A percentile compares a stretch with the other conserved stretches of the same genome.
These are phyloP conservation scores for Fusarium coffeatum DNA, from an alignment of 2,329 filamentous ascomycete species.

Conservation along the genomic window DNA sequence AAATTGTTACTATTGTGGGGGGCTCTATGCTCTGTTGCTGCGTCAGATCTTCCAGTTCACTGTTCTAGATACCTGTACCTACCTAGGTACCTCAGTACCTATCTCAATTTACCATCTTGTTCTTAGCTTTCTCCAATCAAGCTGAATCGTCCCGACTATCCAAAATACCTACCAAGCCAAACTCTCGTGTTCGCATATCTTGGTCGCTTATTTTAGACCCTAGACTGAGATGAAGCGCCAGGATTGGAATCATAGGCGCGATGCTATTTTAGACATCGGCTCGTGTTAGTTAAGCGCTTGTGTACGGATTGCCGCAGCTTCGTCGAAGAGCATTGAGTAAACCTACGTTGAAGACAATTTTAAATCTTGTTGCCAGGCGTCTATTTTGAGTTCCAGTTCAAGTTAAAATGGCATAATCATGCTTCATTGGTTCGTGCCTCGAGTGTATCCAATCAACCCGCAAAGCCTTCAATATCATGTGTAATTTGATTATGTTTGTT, in stretches of 20 bases:
- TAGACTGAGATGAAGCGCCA: constrained; percentile 1
- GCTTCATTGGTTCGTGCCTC: not conserved
- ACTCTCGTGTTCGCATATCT: constrained; percentile 14
- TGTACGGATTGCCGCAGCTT: constrained; percentile 19
- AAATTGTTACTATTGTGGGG: not conserved
- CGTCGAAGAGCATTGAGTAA: not conserved
- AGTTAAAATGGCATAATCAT: not conserved
- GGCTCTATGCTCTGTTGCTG: not conserved
- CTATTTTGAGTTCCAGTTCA: not conserved
- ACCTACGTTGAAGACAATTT: not conserved
- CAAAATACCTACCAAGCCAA: not conserved
- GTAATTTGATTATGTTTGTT: not conserved
- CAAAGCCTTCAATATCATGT: not conserved
- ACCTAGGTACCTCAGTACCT: not conserved
- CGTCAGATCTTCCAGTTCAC: not conserved
- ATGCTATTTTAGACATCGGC: constrained; percentile 38
- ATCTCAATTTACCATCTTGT: not conserved
- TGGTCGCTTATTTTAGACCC: constrained; percentile 22
- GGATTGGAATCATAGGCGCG: constrained; percentile 28
- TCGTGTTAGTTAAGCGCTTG: constrained; percentile 24
- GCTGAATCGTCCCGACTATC: not conserved
- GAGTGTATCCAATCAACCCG: not conserved
- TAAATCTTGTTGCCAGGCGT: not conserved
- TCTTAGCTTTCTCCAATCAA: not conserved
- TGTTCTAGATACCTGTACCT: not conserved